Evolutionary conservation across 2,329 filamentous ascomycete species (phyloP), one percentile per base, ranked within the genome.

Genomic region (Stemphylium lycopersici): DNA sequence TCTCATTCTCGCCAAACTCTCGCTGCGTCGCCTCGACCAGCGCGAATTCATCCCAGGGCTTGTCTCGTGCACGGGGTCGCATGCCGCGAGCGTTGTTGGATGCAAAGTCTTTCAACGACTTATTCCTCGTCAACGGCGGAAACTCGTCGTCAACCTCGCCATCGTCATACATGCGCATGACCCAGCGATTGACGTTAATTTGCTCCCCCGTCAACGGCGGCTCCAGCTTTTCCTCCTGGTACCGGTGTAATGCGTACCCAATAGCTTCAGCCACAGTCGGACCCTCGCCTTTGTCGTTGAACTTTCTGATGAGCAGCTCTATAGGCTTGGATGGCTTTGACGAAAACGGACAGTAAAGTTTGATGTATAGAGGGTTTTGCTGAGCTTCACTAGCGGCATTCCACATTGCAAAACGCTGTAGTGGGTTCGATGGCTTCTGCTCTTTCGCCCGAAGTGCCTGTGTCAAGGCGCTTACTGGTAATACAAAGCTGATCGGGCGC

Each of bases 141-240:
- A 95, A 95, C 68, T 95, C 91, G 61, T 91, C 89, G 63, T 96
- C 90, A 1, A 93, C 87, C 68, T 95, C 90, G 43, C 89, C 91
- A 51, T 90, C 90, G 69, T 95, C 86, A 7, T 93, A 90, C 86
- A 96, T 92, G 36, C 90, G 84, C 51, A 96, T 77, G 20, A 87
- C 90, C 89, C 90, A 95, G 79, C 87, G 87, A 68, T 93, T 93
- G 63, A 93, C 87, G 63, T 90, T 91, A 47, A 86, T 79, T 68
- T 91, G 90, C 45, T 87, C 84, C 2, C 78, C 71, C 0, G 85
- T 78, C 8, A 95, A 78, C 0, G 82, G 71, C 3, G 90, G 90
- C 59, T 91, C 84, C 24, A 86, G 79, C 63, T 89, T 89, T 69
- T 93, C 90, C 65, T 93, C 88, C 42, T 86, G 85, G 70, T 93